A percentile compares a stretch with the other conserved stretches of the same genome.
Evolutionary conservation across 371 early-diverging fungal species (phyloP).

Genomic region (Lichtheimia corymbifera): DNA sequence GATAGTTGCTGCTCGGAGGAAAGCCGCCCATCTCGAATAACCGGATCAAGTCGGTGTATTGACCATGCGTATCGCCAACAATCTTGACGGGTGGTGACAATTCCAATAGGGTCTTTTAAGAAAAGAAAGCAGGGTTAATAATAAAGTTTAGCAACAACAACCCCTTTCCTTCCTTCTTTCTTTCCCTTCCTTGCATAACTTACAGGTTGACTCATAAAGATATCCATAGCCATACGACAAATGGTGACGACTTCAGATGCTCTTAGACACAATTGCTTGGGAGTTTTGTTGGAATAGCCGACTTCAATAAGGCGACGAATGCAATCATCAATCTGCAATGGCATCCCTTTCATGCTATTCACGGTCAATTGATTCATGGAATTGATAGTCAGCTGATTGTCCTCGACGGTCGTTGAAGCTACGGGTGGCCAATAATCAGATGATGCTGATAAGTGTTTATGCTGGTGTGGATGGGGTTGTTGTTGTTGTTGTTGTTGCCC

Average conservation of each 20-base stretch:
- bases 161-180: neutral
- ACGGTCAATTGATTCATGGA: conserved; percentile 34
- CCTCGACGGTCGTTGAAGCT: conserved; percentile 10
- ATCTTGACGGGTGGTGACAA: conserved; percentile 94
- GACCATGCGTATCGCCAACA: conserved; percentile 96
- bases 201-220: conserved; percentile 89
- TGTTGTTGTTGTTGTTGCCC: neutral
- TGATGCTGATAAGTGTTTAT: conserved; percentile 28
- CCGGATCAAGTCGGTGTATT: conserved; percentile 87
- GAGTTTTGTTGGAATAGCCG: conserved; percentile 67
- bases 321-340: conserved; percentile 76
- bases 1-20: conserved; percentile 86
- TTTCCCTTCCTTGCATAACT: conserved; percentile 6
- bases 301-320: conserved; percentile 76
- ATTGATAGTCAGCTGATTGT: conserved; percentile 30
- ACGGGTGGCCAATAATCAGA: conserved; percentile 45
- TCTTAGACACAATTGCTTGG: conserved; percentile 70
- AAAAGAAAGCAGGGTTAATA: neutral
- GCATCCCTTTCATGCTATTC: conserved; percentile 16
- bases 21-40: conserved; percentile 91
- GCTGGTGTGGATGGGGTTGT: conserved; percentile 29
- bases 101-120: conserved; percentile 75
- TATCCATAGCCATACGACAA: conserved; percentile 82
- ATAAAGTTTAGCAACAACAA: neutral
- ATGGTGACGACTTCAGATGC: conserved; percentile 85